Base-by-base conservation (phyloP, 1,284 basidiomycete species). In the Heterobasidion parviporum region DNA sequence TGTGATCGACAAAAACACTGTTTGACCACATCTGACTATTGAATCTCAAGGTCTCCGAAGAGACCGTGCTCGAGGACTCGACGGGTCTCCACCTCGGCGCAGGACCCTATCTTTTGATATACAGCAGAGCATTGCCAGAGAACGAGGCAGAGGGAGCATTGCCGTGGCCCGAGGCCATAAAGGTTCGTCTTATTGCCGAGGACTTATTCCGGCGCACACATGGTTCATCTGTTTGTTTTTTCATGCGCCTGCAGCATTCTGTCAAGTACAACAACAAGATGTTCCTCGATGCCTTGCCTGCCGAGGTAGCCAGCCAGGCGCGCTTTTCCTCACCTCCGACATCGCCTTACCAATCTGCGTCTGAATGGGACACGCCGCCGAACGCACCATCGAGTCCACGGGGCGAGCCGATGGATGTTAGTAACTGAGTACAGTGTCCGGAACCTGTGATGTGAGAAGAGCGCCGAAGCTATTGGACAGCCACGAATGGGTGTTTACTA, bases 21-120 rank as follows among this genome's bases (percentile, higher is more conserved):
- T 41, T n/a, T 41, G n/a, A 41, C 38, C 38, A 10, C 6, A 41
- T 41, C 6, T 41, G n/a, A 41, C n/a, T 6, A 41, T 12, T 41
- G 4, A 41, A 41, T 12, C 38, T 10, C 38, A 59, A 89, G 87
- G 87, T 87, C 3, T 67, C 83, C 0, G 87, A 89, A 63, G 81
- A 83, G 38, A 72, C 72, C 0, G 87, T 88, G 7, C 69, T 89
- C 16, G 79, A 75, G 6, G 89, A 91, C 59, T 69, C 80, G 3
- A 74, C 79, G 2, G 88, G 89, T 0, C 68, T 89, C 18, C 87
- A 89, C 63, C 75, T 89, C 7, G 77, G 80, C 15, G 84, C 86
- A 10, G 88, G 89, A 0, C 87, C 89, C 0, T 89, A 85, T 67
- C 69, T 89, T 62, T 70, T 90, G 20, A 67, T 91, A 41, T 91